Evolutionary conservation across 176 grass and related monocot genomes (phyloP), one percentile per base, ranked within the genome.

Genomic region (Saccharum spontaneum): DNA sequence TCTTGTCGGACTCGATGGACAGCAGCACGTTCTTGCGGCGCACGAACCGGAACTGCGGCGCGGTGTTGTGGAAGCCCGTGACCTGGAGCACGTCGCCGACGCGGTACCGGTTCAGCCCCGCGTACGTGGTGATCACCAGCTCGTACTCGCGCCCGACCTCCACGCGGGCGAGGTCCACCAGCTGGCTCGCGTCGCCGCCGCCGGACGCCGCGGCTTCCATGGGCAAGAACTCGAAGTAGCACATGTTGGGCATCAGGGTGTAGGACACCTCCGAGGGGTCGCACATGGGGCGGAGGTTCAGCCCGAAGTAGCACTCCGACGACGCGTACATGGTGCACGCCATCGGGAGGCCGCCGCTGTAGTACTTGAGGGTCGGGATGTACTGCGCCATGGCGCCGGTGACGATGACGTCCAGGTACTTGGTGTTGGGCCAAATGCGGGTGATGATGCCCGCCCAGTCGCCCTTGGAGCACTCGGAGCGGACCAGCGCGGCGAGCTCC

Each of bases 211-310:
- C 84, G 22, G 64, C 49, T 80, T 86, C 92, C 59, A 93, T 73
- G 39, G 92, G 89, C 34, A 98, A 86, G 83, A 98, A 98, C 87
- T 98, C 96, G 85, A 98, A 98, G 91, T 98, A 98, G 77, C 82
- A 94, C 96, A 98, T 98, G 91, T 95, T 98, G 34, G 96, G 96
- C 96, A 98, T 92, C 89, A 98, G 95, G 83, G 96, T 98, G 93
- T 98, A 98, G 43, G 96, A 92, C 20, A 98, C 93, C 68, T 98
- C 93, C 0, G 93, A 89, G 0, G 96, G 96, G 71, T 88, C 78
- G 84, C 96, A 98, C 78, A 95, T 93, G 34, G 96, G 96, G 17
- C 89, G 78, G 48, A 95, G 96, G 88, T 98, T 98, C 4, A 98
- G 60, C 10, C 96, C 96, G 64, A 98, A 98, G 83, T 95, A 98